Evolutionary conservation across 2,329 filamentous ascomycete genomes (phyloP).

Genomic region (Chrysoporthe deuterocubensis): DNA sequence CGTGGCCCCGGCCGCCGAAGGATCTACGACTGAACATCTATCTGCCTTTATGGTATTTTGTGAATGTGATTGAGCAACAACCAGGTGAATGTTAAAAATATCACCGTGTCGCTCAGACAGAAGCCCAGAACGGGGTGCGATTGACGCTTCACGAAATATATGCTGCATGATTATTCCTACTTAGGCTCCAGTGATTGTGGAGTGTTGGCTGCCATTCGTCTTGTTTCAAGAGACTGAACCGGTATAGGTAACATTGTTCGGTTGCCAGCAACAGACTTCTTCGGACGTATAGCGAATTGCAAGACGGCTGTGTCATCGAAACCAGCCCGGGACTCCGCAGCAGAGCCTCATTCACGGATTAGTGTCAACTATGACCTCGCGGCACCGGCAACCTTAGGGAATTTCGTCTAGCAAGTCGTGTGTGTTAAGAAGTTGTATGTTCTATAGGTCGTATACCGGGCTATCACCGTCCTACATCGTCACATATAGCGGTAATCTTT

Average conservation of each 20-base stretch:
- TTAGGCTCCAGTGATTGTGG: not conserved
- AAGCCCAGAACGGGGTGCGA: not conserved
- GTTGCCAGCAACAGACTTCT: not conserved
- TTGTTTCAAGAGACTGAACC: not conserved
- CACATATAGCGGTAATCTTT: not conserved
- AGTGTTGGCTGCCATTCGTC: not conserved
- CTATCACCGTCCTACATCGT: not conserved
- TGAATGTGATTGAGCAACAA: not conserved
- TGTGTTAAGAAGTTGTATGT: not conserved
- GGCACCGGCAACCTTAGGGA: too few species aligned
- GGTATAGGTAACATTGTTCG: not conserved
- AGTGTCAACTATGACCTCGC: too few species aligned
- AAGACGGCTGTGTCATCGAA: not conserved
- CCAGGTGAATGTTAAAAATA: not conserved
- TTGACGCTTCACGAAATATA: not conserved
- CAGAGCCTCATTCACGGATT: too few species aligned
- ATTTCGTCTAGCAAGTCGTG: not conserved
- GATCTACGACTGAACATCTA: not conserved
- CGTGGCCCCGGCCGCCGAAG: not conserved
- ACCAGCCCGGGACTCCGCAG: not conserved
- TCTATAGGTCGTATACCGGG: not conserved
- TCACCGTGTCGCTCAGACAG: not conserved
- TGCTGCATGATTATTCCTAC: not conserved
- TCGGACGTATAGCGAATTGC: not conserved
- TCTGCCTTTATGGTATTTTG: not conserved